Percentiles rank a stretch among this genome's conserved stretches.
These are phyloP conservation scores for Plasmodium blacklocki DNA, from an alignment of 169 alveolate genomes.

Conservation along the genomic window DNA sequence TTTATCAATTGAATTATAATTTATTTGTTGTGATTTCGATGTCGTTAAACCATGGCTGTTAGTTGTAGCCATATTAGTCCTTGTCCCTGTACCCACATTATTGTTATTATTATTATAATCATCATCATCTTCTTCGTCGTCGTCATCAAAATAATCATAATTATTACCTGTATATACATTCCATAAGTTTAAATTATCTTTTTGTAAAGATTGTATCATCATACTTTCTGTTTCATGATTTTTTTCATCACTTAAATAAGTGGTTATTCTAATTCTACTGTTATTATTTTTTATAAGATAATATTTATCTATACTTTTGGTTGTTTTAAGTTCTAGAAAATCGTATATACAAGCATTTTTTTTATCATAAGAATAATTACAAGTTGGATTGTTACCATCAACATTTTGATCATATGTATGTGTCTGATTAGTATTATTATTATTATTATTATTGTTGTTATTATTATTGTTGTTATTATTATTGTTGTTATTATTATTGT, in stretches of 20 bases:
- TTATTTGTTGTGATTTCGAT: no score
- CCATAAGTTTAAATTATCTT: slow-evolving; percentile 68
- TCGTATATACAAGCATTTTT: slow-evolving; percentile 17
- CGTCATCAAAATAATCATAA: slow-evolving; percentile 62
- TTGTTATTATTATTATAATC: not conserved
- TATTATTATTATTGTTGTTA: not conserved
- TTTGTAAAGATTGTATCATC: slow-evolving; percentile 39
- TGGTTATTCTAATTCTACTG: slow-evolving; percentile 49
- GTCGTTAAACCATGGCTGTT: not conserved
- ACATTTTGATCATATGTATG: not conserved
- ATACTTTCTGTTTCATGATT: slow-evolving; percentile 23
- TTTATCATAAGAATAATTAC: not conserved
- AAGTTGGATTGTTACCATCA: not conserved
- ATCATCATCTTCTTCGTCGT: slow-evolving; percentile 32
- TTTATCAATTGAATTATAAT: not conserved
- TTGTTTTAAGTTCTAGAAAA: slow-evolving; percentile 23
- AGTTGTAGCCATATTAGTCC: no score
- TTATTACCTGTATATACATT: slow-evolving; percentile 60
- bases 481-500: not conserved
- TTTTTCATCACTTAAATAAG: slow-evolving; percentile 21
- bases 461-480: not conserved
- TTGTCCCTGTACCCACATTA: not conserved
- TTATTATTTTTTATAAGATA: slow-evolving; percentile 18
- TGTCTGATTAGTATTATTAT: not conserved
- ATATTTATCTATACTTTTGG: slow-evolving; percentile 49